Evolutionary conservation across 306 rosid genomes (phyloP), one percentile per base, ranked within the genome.

Genomic region (Rosa lucieae): DNA sequence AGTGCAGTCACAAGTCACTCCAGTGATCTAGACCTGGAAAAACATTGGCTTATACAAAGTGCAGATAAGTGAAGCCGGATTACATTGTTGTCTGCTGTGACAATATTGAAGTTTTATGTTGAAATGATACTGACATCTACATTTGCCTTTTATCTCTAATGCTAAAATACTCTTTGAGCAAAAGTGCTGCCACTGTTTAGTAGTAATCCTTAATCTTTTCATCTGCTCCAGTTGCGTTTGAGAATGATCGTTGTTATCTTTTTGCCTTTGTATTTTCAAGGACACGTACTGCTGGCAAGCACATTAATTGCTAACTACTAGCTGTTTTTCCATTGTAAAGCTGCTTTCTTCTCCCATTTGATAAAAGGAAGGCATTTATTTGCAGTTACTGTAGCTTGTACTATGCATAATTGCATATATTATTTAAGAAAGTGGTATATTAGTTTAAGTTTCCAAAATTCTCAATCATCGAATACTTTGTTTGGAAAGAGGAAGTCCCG

Each of bases 1-100:
- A 71, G 73, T 78, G 67, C 10, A 44, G 70, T 86, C 81, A 67
- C 58, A 56, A 51, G 63, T 26, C 86, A 82, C 86, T 80, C 72
- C 46, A 9, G 59, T 20, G 53, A 59, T 44, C 68, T 69, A 23
- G 73, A 62, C 69, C 67, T 14, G 68, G 12, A 48, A 58, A 85
- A 70, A 46, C 84, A 86, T 77, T 82, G 80, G 86, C 78, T 79
- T 77, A 43, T 18, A 59, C 39, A 74, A 74, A 86, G 90, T 75
- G 85, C 80, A 78, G 77, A 81, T 86, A 77, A 75, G 84, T 51
- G 68, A 80, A 72, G 44, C 35, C 59, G 86, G 82, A 78, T 80
- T 74, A 70, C 75, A 77, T 77, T 61, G 66, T 80, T 73, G 37
- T 58, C 66, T 81, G 79, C 79, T 58, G 74, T 77, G 67, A 79